Conservation (phyloP, 108 stramenopile genomes). For the Cyclotella choctawhatcheeana region DNA sequence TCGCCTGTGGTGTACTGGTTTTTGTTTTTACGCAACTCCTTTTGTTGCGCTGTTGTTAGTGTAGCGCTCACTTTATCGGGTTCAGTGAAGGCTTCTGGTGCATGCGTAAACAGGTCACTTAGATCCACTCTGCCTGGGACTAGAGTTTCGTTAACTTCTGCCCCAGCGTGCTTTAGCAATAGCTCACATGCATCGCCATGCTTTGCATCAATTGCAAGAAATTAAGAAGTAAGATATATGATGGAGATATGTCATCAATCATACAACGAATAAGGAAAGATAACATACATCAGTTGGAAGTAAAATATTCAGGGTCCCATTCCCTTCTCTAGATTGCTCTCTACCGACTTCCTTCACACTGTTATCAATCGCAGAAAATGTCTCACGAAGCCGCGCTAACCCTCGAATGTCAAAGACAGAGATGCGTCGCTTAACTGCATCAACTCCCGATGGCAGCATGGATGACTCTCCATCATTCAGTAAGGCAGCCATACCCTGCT, state of each 20-base stretch:
- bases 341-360: slow-evolving; percentile 60
- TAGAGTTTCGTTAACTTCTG: slow-evolving; percentile 52
- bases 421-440: slow-evolving; percentile 24
- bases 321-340: slow-evolving; percentile 19
- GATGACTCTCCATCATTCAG: slow-evolving; percentile 9
- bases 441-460: slow-evolving; percentile 7
- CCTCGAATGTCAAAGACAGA: slow-evolving; percentile 83
- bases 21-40: slow-evolving; percentile 61
- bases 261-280: background rate
- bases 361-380: slow-evolving; percentile 78
- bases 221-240: background rate
- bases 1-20: slow-evolving; percentile 83
- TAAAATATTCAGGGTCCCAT: slow-evolving; percentile 48
- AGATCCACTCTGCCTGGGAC: slow-evolving; percentile 65
- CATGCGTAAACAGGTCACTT: slow-evolving; percentile 59
- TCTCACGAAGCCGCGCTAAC: slow-evolving; percentile 65
- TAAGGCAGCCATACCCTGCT: slow-evolving; percentile 22
- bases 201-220: slow-evolving; percentile 12
- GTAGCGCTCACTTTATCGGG: slow-evolving; percentile 53
- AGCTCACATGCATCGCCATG: slow-evolving; percentile 72
- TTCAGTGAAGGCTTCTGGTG: slow-evolving; percentile 65
- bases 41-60: slow-evolving; percentile 55
- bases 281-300: slow-evolving; percentile 27
- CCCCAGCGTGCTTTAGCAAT: slow-evolving; percentile 67
- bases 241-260: background rate